Conservation (phyloP, 1,284 basidiomycete species). For the Coniophora puteana region DNA sequence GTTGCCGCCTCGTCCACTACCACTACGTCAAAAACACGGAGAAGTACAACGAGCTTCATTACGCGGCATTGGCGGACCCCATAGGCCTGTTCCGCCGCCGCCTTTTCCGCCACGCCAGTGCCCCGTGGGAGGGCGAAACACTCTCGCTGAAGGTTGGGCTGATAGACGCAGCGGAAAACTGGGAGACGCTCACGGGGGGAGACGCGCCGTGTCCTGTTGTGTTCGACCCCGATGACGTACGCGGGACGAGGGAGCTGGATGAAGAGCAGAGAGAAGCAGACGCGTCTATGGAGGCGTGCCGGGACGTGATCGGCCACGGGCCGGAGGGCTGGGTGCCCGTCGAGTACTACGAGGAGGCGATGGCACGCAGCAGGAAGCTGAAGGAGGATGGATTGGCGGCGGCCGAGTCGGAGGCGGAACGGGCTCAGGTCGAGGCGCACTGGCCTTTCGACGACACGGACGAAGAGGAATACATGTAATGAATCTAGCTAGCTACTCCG, state of each 20-base stretch:
- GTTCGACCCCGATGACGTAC: constrained; percentile 39
- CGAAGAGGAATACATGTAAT: constrained; percentile 37
- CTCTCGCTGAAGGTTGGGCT: constrained; percentile 36
- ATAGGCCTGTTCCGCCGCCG: constrained; percentile 28
- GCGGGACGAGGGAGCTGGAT: constrained; percentile 34
- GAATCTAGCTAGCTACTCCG: constrained; percentile 12
- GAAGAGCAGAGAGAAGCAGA: constrained; percentile 25
- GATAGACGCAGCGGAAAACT: constrained; percentile 34
- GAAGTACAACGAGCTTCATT: constrained; percentile 37
- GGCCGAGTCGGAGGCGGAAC: constrained; percentile 27
- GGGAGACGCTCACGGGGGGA: constrained; percentile 34
- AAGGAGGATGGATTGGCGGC: constrained; percentile 30
- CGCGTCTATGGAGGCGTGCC: constrained; percentile 25
- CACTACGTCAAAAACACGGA: constrained; percentile 40
- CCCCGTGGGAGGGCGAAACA: constrained; percentile 46
- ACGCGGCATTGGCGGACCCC: constrained; percentile 33
- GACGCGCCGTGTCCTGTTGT: constrained; percentile 39
- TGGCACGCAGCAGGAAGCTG: constrained; percentile 27
- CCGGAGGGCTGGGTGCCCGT: constrained; percentile 38
- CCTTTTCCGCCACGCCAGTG: constrained; percentile 37
- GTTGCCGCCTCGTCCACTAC: constrained; percentile 40
- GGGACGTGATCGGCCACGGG: constrained; percentile 28
- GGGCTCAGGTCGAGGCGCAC: constrained; percentile 29
- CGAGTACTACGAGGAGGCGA: constrained; percentile 34
- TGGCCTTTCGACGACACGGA: constrained; percentile 47